Percentiles rank a stretch among this genome's conserved stretches.
phyloP scores from a whole-genome alignment of 2,329 filamentous ascomycete genomes.

The Chalaropsis thielavioides region DNA sequence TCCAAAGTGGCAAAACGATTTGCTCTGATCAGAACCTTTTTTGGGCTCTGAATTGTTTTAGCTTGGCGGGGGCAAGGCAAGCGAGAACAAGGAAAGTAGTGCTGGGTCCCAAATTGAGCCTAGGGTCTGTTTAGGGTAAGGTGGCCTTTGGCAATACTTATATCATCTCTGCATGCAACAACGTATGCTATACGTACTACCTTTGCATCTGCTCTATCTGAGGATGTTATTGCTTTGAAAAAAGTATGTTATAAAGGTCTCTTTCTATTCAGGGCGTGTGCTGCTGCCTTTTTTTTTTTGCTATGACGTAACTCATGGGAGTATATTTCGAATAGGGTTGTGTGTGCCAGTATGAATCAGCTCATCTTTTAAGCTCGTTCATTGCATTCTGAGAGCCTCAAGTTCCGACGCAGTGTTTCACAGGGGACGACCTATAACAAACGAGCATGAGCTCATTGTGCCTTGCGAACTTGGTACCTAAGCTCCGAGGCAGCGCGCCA shows the following conservation, averaged over 20 bases:
- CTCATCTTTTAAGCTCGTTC: neutral
- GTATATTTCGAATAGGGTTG: neutral
- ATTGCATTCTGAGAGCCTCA: neutral
- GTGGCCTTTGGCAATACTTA: neutral
- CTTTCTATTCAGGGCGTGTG: no score
- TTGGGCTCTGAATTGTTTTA: constrained; percentile 2
- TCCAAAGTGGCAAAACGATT: neutral
- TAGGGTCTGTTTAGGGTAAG: constrained; percentile 3
- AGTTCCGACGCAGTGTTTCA: neutral
- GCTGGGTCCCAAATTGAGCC: neutral
- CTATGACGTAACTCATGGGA: neutral
- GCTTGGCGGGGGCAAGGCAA: neutral
- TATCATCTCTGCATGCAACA: neutral
- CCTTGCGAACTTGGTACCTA: neutral
- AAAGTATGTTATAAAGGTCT: neutral
- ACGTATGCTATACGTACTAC: neutral
- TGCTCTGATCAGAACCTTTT: neutral
- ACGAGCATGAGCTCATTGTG: no score
- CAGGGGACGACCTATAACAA: neutral
- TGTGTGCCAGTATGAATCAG: neutral
- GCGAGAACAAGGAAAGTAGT: neutral
- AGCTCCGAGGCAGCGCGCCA: neutral
- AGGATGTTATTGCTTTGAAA: no score
- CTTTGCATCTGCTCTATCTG: neutral
- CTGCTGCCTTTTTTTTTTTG: neutral